Base-by-base conservation (phyloP, 108 stramenopile species). In the Skeletonema grethae region DNA sequence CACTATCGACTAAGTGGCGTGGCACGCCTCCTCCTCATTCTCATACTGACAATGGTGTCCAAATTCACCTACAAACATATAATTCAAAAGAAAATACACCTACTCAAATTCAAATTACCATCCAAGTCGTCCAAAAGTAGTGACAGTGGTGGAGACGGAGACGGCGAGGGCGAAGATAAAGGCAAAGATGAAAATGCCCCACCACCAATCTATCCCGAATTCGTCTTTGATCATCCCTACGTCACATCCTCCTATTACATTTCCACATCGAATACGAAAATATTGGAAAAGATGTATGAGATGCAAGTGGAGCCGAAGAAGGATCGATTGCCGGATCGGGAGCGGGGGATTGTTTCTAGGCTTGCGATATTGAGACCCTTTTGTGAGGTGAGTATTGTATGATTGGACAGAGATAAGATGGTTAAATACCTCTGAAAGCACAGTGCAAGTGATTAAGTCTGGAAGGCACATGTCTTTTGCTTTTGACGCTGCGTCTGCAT, bases 291-390 rank as follows among this genome's bases (percentile, higher is more conserved):
- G 25, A 83, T 57, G 10, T 55, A 67, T n/a, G 53, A 60, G 2
- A 12, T 75, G 1, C 84, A 82, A 59, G 59, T 79, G 5, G 63
- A 64, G 29, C 73, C 72, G 12, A 75, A 78, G 35, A 58, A 70
- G 67, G 67, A 70, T 34, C 58, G 78, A 32, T 29, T 32, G 46
- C 53, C 58, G 1, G 78, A 61, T 60, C 28, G 57, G 10, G 80
- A 79, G 48, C 62, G 80, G 24, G 72, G 77, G 16, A 76, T 73
- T 29, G 75, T 56, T 10, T 67, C 77, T 1, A 39, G 84, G 1
- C 53, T 87, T 12, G 86, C 86, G 7, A 80, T 87, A n/a, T 73
- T 87, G 4, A 72, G 86, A 2, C 86, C 86, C 10, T 87, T 87
- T 56, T 87, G 86, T 62, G 86, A 82, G 25, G 25, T 28, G 25